Evolutionary conservation across 2,329 filamentous ascomycete species (phyloP).

Genomic region (Ophiocordyceps robertsii): DNA sequence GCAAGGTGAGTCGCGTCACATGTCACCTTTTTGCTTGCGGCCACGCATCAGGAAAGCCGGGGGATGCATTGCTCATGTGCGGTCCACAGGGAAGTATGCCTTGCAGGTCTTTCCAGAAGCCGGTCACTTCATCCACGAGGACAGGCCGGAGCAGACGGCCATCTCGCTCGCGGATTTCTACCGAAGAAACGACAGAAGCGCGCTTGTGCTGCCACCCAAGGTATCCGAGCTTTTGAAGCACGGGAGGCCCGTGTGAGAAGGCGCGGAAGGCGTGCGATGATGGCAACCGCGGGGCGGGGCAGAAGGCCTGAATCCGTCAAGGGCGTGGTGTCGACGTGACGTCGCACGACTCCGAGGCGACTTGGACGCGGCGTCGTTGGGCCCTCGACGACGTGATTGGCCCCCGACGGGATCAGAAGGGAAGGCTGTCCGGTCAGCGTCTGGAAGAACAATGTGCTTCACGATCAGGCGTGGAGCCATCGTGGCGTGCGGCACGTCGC

Average conservation of each 20-base stretch:
- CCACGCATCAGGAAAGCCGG: not conserved
- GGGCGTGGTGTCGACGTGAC: too few species aligned
- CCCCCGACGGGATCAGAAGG: too few species aligned
- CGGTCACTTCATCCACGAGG: slow-evolving; percentile 94
- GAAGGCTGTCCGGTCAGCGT: too few species aligned
- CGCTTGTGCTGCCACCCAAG: slow-evolving; percentile 80
- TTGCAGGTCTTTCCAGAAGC: slow-evolving; percentile 89
- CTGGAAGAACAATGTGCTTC: too few species aligned
- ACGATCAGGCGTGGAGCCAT: too few species aligned
- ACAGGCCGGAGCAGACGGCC: slow-evolving; percentile 82
- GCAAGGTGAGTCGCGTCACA: slow-evolving; percentile 51
- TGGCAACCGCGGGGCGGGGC: not conserved
- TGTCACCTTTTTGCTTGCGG: not conserved
- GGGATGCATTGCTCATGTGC: not conserved
- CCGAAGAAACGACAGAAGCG: slow-evolving; percentile 74
- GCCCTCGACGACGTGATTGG: too few species aligned
- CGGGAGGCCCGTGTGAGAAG: slow-evolving; percentile 41
- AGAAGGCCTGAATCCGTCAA: not conserved
- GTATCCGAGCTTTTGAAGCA: slow-evolving; percentile 60
- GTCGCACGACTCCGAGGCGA: too few species aligned
- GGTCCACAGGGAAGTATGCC: slow-evolving; percentile 66
- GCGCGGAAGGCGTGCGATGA: not conserved
- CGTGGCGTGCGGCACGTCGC: too few species aligned
- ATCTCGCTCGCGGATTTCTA: slow-evolving; percentile 81
- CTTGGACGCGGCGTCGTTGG: too few species aligned